Conservation (phyloP, 2,329 filamentous ascomycete species). For the Neofusicoccum parvum region DNA sequence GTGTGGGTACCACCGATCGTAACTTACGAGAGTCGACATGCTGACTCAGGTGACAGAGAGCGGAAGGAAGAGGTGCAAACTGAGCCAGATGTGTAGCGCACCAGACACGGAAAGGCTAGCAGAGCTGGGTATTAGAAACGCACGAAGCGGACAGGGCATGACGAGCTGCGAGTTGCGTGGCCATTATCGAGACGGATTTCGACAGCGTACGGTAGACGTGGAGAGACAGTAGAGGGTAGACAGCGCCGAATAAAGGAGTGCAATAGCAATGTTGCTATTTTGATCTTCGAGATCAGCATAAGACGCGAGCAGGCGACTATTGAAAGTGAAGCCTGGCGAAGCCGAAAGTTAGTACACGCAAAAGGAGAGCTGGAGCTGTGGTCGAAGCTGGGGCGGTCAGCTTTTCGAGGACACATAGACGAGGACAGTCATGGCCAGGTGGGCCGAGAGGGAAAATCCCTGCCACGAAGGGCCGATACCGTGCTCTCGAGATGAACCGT, state of each 20-base stretch:
- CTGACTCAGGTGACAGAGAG: neutral
- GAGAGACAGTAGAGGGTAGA: neutral
- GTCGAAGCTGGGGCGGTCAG: too few species aligned
- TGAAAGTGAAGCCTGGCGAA: neutral
- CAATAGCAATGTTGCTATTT: neutral
- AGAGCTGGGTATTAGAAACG: neutral
- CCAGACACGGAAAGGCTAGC: neutral
- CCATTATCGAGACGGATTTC: too few species aligned
- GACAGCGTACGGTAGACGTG: neutral
- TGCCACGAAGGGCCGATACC: neutral
- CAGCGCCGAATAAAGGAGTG: neutral
- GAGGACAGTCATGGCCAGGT: neutral
- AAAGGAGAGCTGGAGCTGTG: too few species aligned
- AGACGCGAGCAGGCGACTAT: neutral
- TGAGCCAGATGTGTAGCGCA: neutral
- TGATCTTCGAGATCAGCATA: neutral
- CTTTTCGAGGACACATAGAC: too few species aligned
- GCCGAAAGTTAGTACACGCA: too few species aligned
- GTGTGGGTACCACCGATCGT: neutral
- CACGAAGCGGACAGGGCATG: too few species aligned
- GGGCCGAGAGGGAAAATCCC: neutral
- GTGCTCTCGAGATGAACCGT: neutral
- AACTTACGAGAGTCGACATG: neutral
- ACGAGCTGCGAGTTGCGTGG: too few species aligned
- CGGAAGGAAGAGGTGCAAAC: neutral